These are phyloP conservation scores for Calonectria hawksworthii DNA, from an alignment of 2,329 filamentous ascomycete genomes.

Conservation along the genomic window DNA sequence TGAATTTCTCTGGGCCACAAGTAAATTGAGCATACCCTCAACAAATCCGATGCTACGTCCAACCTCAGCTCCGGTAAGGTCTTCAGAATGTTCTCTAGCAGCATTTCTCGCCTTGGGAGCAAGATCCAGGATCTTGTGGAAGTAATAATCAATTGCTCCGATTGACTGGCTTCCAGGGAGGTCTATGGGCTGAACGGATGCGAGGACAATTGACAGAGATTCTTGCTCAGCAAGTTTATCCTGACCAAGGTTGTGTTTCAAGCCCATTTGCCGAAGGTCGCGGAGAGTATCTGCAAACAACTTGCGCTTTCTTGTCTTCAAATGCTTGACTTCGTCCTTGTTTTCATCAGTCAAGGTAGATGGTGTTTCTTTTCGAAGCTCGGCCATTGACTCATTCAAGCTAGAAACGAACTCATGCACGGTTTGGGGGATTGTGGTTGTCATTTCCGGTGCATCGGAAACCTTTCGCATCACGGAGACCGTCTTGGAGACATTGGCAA, in stretches of 20 bases:
- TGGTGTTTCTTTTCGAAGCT: constrained; percentile 88
- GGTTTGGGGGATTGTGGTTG: constrained; percentile 69
- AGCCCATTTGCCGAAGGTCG: constrained; percentile 87
- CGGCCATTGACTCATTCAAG: constrained; percentile 75
- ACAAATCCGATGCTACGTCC: constrained; percentile 84
- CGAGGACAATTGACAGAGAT: constrained; percentile 78
- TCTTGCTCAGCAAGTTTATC: constrained; percentile 81
- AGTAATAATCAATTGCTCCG: constrained; percentile 74
- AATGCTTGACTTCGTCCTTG: constrained; percentile 84
- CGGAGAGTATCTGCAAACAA: constrained; percentile 91
- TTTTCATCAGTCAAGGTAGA: constrained; percentile 87
- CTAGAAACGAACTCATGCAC: constrained; percentile 79
- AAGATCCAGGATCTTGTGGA: constrained; percentile 84
- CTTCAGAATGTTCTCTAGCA: constrained; percentile 82
- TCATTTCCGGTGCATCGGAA: constrained; percentile 64
- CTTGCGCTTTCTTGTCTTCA: constrained; percentile 91
- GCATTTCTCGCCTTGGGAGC: constrained; percentile 77
- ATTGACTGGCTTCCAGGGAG: constrained; percentile 42
- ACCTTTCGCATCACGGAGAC: constrained; percentile 81
- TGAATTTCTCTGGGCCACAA: constrained; percentile 70
- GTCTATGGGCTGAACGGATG: constrained; percentile 63
- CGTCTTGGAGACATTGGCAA: constrained; percentile 79
- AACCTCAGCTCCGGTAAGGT: constrained; percentile 86
- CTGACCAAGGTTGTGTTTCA: constrained; percentile 84
- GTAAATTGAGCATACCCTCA: constrained; percentile 84